Conservation (phyloP, 2,329 filamentous ascomycete genomes). For the Coleophoma eucalyptorum region DNA sequence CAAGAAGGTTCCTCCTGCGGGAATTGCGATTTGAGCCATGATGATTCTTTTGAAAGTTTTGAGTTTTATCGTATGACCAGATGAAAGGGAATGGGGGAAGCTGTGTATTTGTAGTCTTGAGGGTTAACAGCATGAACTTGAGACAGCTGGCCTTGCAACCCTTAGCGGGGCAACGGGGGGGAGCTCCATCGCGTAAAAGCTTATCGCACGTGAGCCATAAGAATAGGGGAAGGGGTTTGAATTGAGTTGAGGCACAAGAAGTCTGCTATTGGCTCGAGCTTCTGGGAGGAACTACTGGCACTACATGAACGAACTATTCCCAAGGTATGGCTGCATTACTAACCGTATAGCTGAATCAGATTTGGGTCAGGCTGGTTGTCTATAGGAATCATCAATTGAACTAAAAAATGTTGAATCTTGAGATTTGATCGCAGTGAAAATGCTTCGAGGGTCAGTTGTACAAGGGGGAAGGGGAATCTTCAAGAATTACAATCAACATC, state of each 20-base stretch:
- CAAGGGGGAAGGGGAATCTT: conserved; percentile 4
- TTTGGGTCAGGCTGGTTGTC: too few relatives aligned
- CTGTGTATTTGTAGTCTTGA: neutral
- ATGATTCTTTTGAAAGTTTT: neutral
- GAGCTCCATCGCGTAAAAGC: neutral
- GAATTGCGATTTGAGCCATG: conserved; percentile 24
- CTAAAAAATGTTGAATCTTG: neutral
- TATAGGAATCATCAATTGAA: neutral
- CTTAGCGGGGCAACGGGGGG: neutral
- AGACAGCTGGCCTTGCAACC: neutral
- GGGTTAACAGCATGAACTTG: neutral
- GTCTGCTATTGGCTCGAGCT: too few relatives aligned
- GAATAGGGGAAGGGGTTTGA: neutral
- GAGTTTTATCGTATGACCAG: neutral
- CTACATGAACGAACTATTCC: too few relatives aligned
- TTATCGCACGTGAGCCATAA: neutral
- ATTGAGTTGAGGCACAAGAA: too few relatives aligned
- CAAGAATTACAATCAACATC: conserved; percentile 1
- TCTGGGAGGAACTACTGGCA: too few relatives aligned
- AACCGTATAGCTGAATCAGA: too few relatives aligned
- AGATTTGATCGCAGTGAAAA: conserved; percentile 1
- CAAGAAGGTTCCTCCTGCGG: conserved; percentile 63
- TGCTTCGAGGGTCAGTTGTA: conserved; percentile 7
- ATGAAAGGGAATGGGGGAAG: too few relatives aligned
- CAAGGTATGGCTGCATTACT: too few relatives aligned